Evolutionary conservation across 331 rosid species (phyloP), one percentile per base, ranked within the genome.

Genomic region (Dryas integrifolia): DNA sequence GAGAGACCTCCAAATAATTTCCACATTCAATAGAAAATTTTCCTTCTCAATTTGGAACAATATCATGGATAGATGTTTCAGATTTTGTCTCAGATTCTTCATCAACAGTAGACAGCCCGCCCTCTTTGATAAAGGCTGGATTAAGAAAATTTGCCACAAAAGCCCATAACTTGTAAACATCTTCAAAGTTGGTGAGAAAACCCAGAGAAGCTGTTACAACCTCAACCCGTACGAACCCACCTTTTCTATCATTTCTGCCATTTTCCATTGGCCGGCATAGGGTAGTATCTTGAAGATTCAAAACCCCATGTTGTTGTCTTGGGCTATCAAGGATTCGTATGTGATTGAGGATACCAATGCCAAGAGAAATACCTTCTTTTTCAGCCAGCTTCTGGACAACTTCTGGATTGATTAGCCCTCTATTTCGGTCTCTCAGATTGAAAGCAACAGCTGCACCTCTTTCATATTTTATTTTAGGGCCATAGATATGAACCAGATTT

Each of bases 361-460:
- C 98, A 39, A 94, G 90, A 65, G 92, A 86, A 73, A 94, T 85
- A 60, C 96, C 96, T 79, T 89, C 97, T 74, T 85, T 89, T 77
- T 94, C 98, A 70, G 98, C 98, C 51, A 94, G 86, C 87, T 89
- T 91, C 80, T 88, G 96, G 77, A 94, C 98, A 72, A 88, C 81
- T 83, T 94, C 98, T 45, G 98, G 98, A 73, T 77, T 85, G 79
- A 91, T 88, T 53, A 89, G 82, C 56, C 90, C 95, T 72, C 82
- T 70, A 64, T 80, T 88, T 77, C 81, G 80, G 75, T 88, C 96
- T 73, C 91, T 86, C 67, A 94, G 69, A 60, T 94, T 94, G 84
- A 94, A 94, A 70, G 98, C 98, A 79, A 94, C 92, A 43, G 98
- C 96, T 43, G 97, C 98, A 65, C 98, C 98, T 73, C 98, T 85